Evolutionary conservation across 2,329 filamentous ascomycete genomes (phyloP).

Genomic region (Colletotrichum musicola): DNA sequence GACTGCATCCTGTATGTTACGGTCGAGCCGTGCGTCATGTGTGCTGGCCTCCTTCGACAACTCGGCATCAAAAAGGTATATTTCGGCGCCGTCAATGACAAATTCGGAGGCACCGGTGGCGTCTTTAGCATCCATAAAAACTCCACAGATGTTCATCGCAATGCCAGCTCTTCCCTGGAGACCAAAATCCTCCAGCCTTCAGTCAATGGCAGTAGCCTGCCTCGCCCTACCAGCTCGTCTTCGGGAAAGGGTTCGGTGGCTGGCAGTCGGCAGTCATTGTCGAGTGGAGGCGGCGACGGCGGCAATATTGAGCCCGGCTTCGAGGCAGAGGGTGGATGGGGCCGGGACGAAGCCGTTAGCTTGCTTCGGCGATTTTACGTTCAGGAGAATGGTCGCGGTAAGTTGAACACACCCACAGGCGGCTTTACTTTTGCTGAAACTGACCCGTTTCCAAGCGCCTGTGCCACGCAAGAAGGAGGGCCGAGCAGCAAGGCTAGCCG

Average conservation of each 20-base stretch:
- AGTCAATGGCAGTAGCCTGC: constrained; percentile 12
- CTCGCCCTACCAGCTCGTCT: constrained; percentile 18
- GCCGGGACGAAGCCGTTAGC: constrained; percentile 92
- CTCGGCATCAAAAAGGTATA: constrained; percentile 90
- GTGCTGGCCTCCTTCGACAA: constrained; percentile 90
- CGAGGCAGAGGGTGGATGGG: constrained; percentile 87
- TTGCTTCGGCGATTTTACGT: constrained; percentile 95
- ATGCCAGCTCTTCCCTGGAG: constrained; percentile 3
- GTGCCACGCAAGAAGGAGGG: constrained; percentile 68
- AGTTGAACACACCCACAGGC: constrained; percentile 40
- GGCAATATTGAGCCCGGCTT: constrained; percentile 83
- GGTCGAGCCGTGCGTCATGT: constrained; percentile 99
- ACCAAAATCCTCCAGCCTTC: constrained; percentile 16
- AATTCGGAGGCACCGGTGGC: constrained; percentile 95
- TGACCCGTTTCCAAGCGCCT: constrained; percentile 52
- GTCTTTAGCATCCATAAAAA: constrained; percentile 87
- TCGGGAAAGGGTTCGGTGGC: constrained; percentile 12
- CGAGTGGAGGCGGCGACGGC: constrained; percentile 62
- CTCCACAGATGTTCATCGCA: constrained; percentile 47
- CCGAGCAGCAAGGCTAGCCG: constrained; percentile 64
- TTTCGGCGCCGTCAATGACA: constrained; percentile 95
- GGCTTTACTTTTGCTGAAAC: neutral
- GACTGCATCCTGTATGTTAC: constrained; percentile 91
- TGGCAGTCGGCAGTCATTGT: neutral
- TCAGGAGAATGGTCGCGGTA: constrained; percentile 95